Percentiles rank a stretch among this genome's conserved stretches.
These are phyloP conservation scores for Coccinonectria pachysandricola DNA, from an alignment of 2,329 filamentous ascomycete genomes.

Conservation along the genomic window DNA sequence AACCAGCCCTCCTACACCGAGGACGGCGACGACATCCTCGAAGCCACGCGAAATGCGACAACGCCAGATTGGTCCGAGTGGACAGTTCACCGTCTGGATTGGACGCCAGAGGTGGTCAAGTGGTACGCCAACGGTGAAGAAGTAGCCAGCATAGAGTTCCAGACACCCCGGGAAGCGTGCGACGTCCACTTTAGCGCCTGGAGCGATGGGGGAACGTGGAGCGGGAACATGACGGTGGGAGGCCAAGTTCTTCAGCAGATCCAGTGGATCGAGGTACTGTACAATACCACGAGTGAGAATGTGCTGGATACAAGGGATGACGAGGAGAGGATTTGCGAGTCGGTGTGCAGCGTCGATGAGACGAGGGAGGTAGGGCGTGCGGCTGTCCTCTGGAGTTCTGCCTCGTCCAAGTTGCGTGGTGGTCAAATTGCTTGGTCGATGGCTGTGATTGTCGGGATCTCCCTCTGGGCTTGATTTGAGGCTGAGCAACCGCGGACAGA, in stretches of 20 bases:
- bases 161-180: constrained; percentile 41
- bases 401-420: too few relatives aligned
- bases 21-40: constrained; percentile 31
- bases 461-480: too few relatives aligned
- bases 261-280: constrained; percentile 53
- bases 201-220: constrained; percentile 51
- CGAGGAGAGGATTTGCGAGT: too few relatives aligned
- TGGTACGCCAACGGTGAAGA: constrained; percentile 46
- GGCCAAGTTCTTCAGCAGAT: constrained; percentile 45
- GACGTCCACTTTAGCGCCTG: constrained; percentile 49
- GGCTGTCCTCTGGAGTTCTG: too few relatives aligned
- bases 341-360: too few relatives aligned
- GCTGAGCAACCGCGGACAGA: too few relatives aligned
- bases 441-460: too few relatives aligned
- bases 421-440: too few relatives aligned
- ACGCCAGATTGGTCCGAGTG: constrained; percentile 45
- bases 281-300: constrained; percentile 38
- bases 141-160: constrained; percentile 42
- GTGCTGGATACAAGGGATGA: too few relatives aligned
- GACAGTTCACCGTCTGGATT: constrained; percentile 51
- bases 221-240: constrained; percentile 44
- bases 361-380: too few relatives aligned
- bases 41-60: constrained; percentile 38
- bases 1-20: constrained; percentile 46
- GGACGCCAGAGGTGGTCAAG: constrained; percentile 40